Percentiles rank a stretch among this genome's conserved stretches.
Evolutionary conservation across 352 stramenopile genomes (phyloP).

Genomic region (Globisporangium radiosum): DNA sequence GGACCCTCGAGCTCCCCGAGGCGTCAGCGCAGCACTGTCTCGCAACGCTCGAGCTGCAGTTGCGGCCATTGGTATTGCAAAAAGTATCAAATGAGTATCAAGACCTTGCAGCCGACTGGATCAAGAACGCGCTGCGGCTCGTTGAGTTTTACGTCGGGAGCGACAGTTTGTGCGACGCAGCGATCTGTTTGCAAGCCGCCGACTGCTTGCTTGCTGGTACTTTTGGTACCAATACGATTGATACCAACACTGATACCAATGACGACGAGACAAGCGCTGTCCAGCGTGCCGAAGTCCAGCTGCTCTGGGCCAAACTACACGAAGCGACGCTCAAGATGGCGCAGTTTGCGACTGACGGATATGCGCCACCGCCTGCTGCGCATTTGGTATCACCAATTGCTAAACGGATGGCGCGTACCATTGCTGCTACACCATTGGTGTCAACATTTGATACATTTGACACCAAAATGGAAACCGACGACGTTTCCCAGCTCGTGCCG

Average conservation of each 20-base stretch:
- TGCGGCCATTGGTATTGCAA: constrained; percentile 15
- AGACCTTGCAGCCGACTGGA: constrained; percentile 18
- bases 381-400: background rate
- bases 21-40: constrained; percentile 56
- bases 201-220: constrained; percentile 29
- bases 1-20: constrained; percentile 33
- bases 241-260: constrained; percentile 5
- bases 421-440: too few relatives aligned
- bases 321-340: constrained; percentile 38
- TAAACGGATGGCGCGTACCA: constrained; percentile 17
- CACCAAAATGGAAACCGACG: background rate
- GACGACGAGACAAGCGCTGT: constrained; percentile 18
- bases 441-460: too few relatives aligned
- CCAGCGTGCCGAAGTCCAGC: constrained; percentile 28
- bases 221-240: background rate
- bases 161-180: constrained; percentile 34
- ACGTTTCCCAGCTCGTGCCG: constrained; percentile 5
- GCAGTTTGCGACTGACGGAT: constrained; percentile 18
- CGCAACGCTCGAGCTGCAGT: constrained; percentile 55
- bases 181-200: constrained; percentile 37
- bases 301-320: constrained; percentile 49
- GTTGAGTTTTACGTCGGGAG: constrained; percentile 57
- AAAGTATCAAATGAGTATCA: too few relatives aligned
- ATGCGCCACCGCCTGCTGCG: constrained; percentile 4
- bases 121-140: constrained; percentile 45